Evolutionary conservation across 805 yeast species (phyloP), one percentile per base, ranked within the genome.

Genomic region (Saturnispora serradocipensis): DNA sequence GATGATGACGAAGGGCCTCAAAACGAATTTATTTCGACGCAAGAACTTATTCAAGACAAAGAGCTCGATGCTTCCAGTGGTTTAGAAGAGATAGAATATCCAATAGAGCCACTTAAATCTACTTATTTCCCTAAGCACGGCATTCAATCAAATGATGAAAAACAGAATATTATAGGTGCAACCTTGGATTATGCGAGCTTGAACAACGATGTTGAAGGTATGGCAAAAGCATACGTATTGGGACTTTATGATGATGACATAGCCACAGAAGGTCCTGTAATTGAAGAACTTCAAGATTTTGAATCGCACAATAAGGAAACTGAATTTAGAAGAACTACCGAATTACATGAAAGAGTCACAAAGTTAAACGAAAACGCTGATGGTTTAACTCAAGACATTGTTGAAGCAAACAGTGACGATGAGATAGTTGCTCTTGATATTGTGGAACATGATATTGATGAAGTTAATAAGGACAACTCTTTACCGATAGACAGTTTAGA

Each of bases 221-320:
- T 81, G 82, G 84, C 79, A 0, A 71, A 73, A 48, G 85, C 84
- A 0, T 82, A 82, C 56, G 67, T 72, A n/a, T 57, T 72, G 22
- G 87, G 86, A 1, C 62, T 76, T 56, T 81, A 78, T 58, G 85
- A 81, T 58, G 86, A 79, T 54, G 86, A 82, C 56, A 64, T 77
- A 9, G 72, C 67, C 24, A 76, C 80, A 0, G 73, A 74, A 46
- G 86, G 86, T 0, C 76, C 77, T 13, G 74, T 82, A 0, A 74
- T 82, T 20, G 77, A 77, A 54, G 67, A 72, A 50, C 49, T 81
- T 10, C 72, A 68, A 11, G 88, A 82, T 60, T 80, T 82, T 59
- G 75, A 76, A 56, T 59, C 56, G 2, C 72, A 80, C 50, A 81
- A 82, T 58, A 62, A 67, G 50, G 66, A 73, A 52, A 74, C 77